phyloP scores from a whole-genome alignment of 2,329 filamentous ascomycete species.

The Coniochaeta sp. region DNA sequence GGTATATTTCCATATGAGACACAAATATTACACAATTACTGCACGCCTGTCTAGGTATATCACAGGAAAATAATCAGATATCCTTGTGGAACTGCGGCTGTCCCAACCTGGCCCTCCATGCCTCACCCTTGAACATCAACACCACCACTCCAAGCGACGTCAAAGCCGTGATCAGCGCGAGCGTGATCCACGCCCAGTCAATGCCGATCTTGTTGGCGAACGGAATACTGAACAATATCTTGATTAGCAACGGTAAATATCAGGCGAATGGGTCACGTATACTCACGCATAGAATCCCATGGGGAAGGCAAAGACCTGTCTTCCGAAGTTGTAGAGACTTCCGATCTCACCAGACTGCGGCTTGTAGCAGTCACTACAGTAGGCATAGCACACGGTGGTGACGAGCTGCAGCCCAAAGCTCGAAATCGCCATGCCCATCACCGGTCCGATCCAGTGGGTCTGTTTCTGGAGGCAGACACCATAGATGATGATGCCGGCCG shows the following conservation, averaged over 20 bases:
- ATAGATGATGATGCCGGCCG: conserved; percentile 13
- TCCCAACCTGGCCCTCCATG: conserved; percentile 4
- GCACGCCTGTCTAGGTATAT: neutral
- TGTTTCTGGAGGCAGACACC: conserved; percentile 11
- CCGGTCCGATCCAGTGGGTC: conserved; percentile 9
- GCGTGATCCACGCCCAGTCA: conserved; percentile 7
- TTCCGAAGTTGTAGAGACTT: conserved; percentile 4
- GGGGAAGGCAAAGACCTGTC: conserved; percentile 4
- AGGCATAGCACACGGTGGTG: conserved; percentile 11
- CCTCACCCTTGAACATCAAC: conserved; percentile 6
- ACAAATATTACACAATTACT: too few relatives aligned
- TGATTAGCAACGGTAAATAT: neutral
- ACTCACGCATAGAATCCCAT: conserved; percentile 6
- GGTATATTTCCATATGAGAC: too few relatives aligned
- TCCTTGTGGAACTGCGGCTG: conserved; percentile 8
- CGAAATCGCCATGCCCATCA: conserved; percentile 9
- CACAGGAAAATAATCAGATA: neutral
- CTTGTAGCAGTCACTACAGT: conserved; percentile 14
- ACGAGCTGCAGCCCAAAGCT: conserved; percentile 10
- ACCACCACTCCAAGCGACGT: conserved; percentile 5
- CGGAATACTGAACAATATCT: neutral
- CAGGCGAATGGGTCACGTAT: neutral
- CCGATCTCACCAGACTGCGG: conserved; percentile 12
- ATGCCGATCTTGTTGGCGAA: conserved; percentile 6
- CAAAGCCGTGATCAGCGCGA: conserved; percentile 4